A percentile compares a stretch with the other conserved stretches of the same genome.
These are phyloP conservation scores for Diphasiastrum complanatum DNA, from an alignment of 83 land plant genomes.

Conservation along the genomic window DNA sequence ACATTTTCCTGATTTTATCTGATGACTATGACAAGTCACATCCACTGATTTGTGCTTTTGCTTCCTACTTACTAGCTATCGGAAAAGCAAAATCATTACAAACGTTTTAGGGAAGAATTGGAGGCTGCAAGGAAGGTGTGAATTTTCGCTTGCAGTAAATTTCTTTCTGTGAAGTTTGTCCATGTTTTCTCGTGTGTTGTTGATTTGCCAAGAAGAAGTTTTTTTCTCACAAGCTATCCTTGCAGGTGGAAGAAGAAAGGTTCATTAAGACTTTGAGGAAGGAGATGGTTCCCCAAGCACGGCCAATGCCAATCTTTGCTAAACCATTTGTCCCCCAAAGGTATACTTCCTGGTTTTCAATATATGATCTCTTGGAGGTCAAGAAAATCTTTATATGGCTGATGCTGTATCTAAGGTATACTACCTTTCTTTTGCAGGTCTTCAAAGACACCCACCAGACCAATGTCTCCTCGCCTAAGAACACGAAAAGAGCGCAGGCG, in stretches of 20 bases:
- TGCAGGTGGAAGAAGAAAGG: conserved; percentile 84
- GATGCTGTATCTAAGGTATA: background rate
- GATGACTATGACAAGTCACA: background rate
- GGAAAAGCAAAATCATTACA: conserved; percentile 59
- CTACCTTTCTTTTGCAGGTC: conserved; percentile 41
- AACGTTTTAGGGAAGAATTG: conserved; percentile 71
- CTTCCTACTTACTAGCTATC: background rate
- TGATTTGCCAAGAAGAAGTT: background rate
- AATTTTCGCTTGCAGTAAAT: background rate
- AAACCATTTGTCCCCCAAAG: conserved; percentile 78
- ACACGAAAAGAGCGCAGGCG: background rate
- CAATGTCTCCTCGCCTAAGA: conserved; percentile 58
- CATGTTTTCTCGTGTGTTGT: background rate
- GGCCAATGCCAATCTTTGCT: conserved; percentile 69
- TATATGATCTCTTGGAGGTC: background rate
- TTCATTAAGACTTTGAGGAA: conserved; percentile 67
- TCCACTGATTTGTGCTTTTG: background rate
- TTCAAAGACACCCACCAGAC: conserved; percentile 48
- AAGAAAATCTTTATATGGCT: background rate
- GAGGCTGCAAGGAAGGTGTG: conserved; percentile 67
- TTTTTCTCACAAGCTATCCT: background rate
- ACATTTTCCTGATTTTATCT: background rate
- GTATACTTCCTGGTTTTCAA: conserved; percentile 24
- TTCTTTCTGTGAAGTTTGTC: background rate
- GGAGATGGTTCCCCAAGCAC: conserved; percentile 78